These are phyloP conservation scores for Elaphomyces granulatus DNA, from an alignment of 495 filamentous ascomycete species.

Conservation along the genomic window DNA sequence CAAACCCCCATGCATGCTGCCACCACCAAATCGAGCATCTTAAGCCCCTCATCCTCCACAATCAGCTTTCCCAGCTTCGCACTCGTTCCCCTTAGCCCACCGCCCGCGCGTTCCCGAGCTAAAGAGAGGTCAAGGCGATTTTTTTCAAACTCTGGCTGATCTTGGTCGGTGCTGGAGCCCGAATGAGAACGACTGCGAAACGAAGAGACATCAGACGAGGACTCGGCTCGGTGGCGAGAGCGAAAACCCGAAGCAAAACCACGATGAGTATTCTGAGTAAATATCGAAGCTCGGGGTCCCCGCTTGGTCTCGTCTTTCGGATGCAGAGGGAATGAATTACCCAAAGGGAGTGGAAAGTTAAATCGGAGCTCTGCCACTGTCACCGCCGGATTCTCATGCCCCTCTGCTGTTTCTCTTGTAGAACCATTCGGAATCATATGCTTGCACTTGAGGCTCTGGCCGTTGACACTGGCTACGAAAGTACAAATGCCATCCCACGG, in stretches of 20 bases:
- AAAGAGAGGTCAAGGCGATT: conserved; percentile 54
- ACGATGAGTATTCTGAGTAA: conserved; percentile 2
- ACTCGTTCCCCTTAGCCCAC: conserved; percentile 67
- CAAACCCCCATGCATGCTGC: conserved; percentile 84
- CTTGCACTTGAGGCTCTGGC: conserved; percentile 62
- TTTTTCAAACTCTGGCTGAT: conserved; percentile 13
- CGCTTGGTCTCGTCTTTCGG: not conserved
- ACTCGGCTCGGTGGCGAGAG: not conserved
- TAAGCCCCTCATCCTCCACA: conserved; percentile 77
- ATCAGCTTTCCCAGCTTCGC: conserved; percentile 91
- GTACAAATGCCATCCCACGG: conserved; percentile 80
- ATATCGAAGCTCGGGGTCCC: conserved; percentile 1
- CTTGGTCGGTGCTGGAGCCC: conserved; percentile 5
- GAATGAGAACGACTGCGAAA: not conserved
- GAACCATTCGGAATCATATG: conserved; percentile 40
- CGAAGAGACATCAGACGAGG: not conserved
- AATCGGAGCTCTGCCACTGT: conserved; percentile 74
- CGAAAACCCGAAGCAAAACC: not conserved
- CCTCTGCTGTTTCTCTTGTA: conserved; percentile 4
- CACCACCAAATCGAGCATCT: conserved; percentile 89
- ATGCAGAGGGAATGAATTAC: conserved; percentile 7
- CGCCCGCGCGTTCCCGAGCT: conserved; percentile 64
- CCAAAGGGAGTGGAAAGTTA: conserved; percentile 50
- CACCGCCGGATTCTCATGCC: conserved; percentile 26
- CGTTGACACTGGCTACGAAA: conserved; percentile 60